Evolutionary conservation across 306 rosid species (phyloP).

Genomic region (Inga oerstediana): DNA sequence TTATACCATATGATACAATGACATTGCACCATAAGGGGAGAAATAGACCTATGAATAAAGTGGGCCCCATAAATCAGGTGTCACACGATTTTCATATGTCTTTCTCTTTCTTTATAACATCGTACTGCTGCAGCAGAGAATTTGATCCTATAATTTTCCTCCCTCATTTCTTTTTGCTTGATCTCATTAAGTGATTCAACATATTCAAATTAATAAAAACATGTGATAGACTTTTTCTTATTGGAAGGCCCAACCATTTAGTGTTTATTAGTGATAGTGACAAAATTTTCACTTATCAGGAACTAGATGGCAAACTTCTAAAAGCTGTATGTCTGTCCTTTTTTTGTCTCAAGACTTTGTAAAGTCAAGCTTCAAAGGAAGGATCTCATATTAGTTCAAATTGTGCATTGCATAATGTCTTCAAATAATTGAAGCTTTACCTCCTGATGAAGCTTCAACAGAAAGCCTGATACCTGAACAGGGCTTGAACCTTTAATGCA

Average conservation of each 20-base stretch:
- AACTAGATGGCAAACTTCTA: background rate
- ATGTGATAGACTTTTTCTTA: background rate
- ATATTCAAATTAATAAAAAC: background rate
- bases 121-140: background rate
- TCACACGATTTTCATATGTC: fast-evolving
- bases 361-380: slow-evolving; percentile 57
- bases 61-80: background rate
- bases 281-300: background rate
- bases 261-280: background rate
- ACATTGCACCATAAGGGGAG: background rate
- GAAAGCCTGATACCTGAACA: slow-evolving; percentile 1
- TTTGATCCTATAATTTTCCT: background rate
- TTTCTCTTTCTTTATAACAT: background rate
- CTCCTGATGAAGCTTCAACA: background rate
- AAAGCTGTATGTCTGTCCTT: background rate
- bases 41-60: background rate
- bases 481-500: slow-evolving; percentile 25
- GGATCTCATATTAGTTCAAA: slow-evolving; percentile 72
- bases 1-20: background rate
- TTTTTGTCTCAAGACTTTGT: slow-evolving; percentile 48
- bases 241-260: background rate
- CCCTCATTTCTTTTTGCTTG: background rate
- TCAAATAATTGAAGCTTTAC: slow-evolving; percentile 36
- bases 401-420: background rate
- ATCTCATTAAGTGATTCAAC: too few species aligned